Base-by-base conservation (phyloP, 176 grass and related monocot genomes). In the Miscanthus lutarioriparius region DNA sequence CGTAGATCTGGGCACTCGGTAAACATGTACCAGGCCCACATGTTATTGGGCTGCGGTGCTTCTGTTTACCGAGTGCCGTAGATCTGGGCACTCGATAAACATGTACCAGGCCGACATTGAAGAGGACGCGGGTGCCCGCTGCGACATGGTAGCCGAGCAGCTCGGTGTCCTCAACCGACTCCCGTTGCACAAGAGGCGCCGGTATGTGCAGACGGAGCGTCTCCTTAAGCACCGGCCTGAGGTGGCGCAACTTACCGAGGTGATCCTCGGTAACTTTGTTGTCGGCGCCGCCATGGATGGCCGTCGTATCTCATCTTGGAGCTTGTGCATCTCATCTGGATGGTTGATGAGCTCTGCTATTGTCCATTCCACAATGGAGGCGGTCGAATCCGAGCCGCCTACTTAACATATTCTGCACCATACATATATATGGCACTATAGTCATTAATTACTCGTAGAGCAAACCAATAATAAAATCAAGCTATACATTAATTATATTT, bases 171-270 rank as follows among this genome's bases (percentile, higher is more conserved):
- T 88, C 58, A 0, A n/a, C 22, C 28, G 88, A 82, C 38, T 95
- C 90, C 2, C 76, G 84, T 5, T 76, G 0, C 8, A 96, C 84
- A 30, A 92, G 79, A 0, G 77, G 83, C 14, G 28, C 0, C 15
- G 93, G 86, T 20, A 77, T 59, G 67, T 91, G 93, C 67, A 92
- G 56, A 6, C 93, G 84, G 6, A 96, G 72, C 0, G 81, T 87
- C 65, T 89, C 91, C 69, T 72, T 92, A 64, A 89, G 40, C 56
- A 87, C 84, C 2, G 23, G 13, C 66, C 41, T 87, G 1, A 89
- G 66, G 84, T 74, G 62, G 1, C 3, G 14, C 28, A 87, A 35
- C 51, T 40, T 20, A 8, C 16, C 43, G 15, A 83, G 36, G 39
- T 87, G 23, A 5, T 81, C 74, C 68, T 90, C 84, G 12, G 56